These are phyloP conservation scores for Aspergillus heteromorphus DNA, from an alignment of 495 filamentous ascomycete species.

Conservation along the genomic window DNA sequence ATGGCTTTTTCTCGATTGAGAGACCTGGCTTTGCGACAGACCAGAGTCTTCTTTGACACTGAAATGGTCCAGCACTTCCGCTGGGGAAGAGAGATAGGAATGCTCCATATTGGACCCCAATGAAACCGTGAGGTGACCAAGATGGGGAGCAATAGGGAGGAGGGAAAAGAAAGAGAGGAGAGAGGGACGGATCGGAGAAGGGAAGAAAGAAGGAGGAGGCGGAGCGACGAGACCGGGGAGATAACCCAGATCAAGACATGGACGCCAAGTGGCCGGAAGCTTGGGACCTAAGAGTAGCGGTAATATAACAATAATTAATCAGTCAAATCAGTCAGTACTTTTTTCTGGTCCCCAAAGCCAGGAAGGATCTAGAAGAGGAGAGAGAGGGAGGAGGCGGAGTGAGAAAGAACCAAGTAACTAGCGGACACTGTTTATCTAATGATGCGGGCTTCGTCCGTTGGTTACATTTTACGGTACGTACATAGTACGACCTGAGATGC, in stretches of 20 bases:
- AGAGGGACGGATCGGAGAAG: conserved; percentile 16
- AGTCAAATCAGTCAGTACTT: conserved; percentile 3
- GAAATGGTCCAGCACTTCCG: conserved; percentile 68
- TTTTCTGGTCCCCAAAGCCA: conserved; percentile 4
- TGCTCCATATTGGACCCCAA: conserved; percentile 60
- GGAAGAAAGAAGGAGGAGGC: conserved; percentile 4
- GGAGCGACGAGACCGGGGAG: conserved; percentile 1
- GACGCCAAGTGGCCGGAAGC: conserved; percentile 25
- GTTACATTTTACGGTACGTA: too few relatives aligned
- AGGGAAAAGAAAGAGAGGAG: conserved; percentile 10
- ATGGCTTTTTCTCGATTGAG: conserved; percentile 57
- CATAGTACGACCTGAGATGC: too few relatives aligned
- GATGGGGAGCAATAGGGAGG: conserved; percentile 13
- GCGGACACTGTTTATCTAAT: background rate
- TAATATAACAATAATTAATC: too few relatives aligned
- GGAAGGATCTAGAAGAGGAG: conserved; percentile 18
- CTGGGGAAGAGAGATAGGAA: conserved; percentile 63
- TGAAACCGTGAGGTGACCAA: conserved; percentile 13
- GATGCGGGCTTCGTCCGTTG: too few relatives aligned
- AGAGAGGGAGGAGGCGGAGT: too few relatives aligned
- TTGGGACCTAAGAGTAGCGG: background rate
- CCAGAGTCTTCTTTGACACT: conserved; percentile 60
- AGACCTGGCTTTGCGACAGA: conserved; percentile 65
- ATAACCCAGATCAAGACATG: conserved; percentile 17
- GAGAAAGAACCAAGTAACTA: too few relatives aligned